Evolutionary conservation across 345 rosid genomes (phyloP).

Genomic region (Psidium guajava): DNA sequence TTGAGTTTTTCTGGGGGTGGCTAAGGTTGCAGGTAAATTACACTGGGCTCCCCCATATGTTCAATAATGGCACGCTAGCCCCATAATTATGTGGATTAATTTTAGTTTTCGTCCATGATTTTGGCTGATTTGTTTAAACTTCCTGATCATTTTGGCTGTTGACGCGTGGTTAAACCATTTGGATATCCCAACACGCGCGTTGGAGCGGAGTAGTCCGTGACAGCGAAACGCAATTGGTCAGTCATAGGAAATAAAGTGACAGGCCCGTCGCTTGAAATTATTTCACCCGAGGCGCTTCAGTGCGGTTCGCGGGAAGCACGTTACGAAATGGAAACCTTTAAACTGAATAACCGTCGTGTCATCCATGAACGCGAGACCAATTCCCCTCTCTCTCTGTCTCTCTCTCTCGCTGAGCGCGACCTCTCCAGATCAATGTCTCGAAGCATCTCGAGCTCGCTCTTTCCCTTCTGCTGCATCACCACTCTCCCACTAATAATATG

Average conservation of each 20-base stretch:
- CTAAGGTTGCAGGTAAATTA: background rate
- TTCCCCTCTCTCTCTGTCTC: background rate
- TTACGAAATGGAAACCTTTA: background rate
- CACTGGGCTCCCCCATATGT: background rate
- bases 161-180: background rate
- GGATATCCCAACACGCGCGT: background rate
- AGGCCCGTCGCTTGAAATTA: background rate
- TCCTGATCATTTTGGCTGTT: background rate
- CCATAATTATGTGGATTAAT: background rate
- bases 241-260: background rate
- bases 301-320: slow-evolving; percentile 16
- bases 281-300: background rate
- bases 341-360: background rate
- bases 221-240: background rate
- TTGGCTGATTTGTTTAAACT: background rate
- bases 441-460: background rate
- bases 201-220: background rate
- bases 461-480: background rate
- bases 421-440: background rate
- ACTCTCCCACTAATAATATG: background rate
- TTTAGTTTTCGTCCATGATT: background rate
- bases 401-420: background rate
- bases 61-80: background rate
- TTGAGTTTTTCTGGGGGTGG: background rate
- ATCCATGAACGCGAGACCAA: background rate